phyloP scores from a whole-genome alignment of 768 basidiomycete species.

The Kwoniella europaea region DNA sequence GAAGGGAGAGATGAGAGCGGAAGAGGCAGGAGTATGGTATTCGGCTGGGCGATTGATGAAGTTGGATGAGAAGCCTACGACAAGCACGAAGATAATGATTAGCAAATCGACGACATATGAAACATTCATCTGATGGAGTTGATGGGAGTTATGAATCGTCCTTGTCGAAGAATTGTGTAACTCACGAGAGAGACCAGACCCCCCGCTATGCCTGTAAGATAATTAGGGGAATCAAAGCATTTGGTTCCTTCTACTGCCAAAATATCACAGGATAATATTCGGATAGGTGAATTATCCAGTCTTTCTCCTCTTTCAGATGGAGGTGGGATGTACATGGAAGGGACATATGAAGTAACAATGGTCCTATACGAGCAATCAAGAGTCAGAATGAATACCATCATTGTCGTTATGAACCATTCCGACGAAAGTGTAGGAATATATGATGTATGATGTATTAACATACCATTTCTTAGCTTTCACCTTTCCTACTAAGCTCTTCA shows the following conservation, averaged over 20 bases:
- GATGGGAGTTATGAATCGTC: no score
- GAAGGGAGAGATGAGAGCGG: constrained; percentile 34
- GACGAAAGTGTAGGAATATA: no score
- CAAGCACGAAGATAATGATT: no score
- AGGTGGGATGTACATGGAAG: constrained; percentile 43
- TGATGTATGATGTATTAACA: not conserved
- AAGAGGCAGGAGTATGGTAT: constrained; percentile 31
- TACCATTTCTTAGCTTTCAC: constrained; percentile 23
- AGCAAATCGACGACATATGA: no score
- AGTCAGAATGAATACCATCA: no score
- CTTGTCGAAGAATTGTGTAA: not conserved
- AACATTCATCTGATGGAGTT: no score
- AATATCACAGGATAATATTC: no score
- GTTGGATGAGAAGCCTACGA: constrained; percentile 27
- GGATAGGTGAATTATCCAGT: constrained; percentile 19
- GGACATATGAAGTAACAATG: constrained; percentile 37
- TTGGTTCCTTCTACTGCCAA: no score
- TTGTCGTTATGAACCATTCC: no score
- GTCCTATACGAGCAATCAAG: constrained; percentile 1
- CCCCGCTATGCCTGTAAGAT: constrained; percentile 43
- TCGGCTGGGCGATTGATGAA: not conserved
- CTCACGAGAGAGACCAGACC: constrained; percentile 39
- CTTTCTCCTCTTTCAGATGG: not conserved
- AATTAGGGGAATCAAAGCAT: constrained; percentile 38
- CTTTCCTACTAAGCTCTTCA: constrained; percentile 14